Percentiles rank a stretch among this genome's conserved stretches.
Conservation (phyloP, 176 grass and related monocot genomes). For the Dactylis glomerata region DNA sequence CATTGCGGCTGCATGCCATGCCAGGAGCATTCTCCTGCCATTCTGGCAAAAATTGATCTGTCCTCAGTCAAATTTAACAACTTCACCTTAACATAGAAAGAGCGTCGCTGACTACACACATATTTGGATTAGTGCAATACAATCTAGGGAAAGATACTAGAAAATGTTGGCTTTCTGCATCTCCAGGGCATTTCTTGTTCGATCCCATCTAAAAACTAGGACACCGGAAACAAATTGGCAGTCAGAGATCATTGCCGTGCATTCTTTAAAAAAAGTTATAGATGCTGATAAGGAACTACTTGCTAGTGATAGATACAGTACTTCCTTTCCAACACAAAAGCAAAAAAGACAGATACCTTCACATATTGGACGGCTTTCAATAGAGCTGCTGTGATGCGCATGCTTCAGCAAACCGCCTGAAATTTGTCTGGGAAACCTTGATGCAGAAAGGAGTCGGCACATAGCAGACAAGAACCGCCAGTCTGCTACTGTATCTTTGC, state of each 20-base stretch:
- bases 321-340: not conserved
- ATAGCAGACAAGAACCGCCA: not conserved
- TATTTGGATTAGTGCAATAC: not conserved
- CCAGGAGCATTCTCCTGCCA: not conserved
- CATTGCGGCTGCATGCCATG: not conserved
- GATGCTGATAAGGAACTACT: slow-evolving; percentile 14
- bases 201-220: not conserved
- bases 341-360: too few relatives aligned
- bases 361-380: not conserved
- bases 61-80: not conserved
- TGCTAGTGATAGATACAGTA: not conserved
- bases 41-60: not conserved
- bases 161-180: not conserved
- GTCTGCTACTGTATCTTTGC: not conserved
- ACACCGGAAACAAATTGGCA: not conserved
- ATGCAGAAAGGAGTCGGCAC: not conserved
- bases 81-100: not conserved
- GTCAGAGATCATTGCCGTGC: not conserved
- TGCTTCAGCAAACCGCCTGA: not conserved
- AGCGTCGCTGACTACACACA: not conserved
- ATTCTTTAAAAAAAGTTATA: not conserved
- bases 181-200: not conserved
- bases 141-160: not conserved
- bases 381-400: not conserved
- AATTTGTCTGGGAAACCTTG: not conserved